Evolutionary conservation across 108 stramenopile genomes (phyloP), one percentile per base, ranked within the genome.

Genomic region (Fragilariopsis cylindrus): DNA sequence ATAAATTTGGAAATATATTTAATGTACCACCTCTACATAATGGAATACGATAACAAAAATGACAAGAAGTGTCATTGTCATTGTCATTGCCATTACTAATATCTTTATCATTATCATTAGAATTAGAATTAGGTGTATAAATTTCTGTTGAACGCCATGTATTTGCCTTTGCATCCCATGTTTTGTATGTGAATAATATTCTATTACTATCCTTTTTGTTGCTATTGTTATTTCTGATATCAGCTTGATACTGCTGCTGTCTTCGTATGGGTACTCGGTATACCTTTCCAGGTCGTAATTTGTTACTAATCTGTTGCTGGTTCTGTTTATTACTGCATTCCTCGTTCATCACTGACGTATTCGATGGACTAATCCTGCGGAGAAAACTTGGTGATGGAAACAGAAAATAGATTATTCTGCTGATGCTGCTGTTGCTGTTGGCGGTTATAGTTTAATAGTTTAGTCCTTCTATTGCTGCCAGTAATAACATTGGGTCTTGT

Each of bases 1-100:
- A 16, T 8, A 48, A 16, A 48, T 60, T 18, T 12, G 71, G 71
- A 30, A 52, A 72, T 7, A 72, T 40, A 48, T 48, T 11, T 11
- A 72, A 19, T 7, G 11, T 12, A 12, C 71, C 71, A 12, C 71
- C 71, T 44, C 65, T 7, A 9, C 16, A 48, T 6, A 66, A 42
- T 12, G 65, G n/a, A 44, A 66, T 48, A n/a, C 46, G 15, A 30
- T 30, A 30, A 30, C 30, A 30, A 30, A 30, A 30, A 30, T 30
- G 30, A 53, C 12, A 15, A 15, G 12, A n/a, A 15, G 15, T n/a
- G 52, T 53, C n/a, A n/a, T 53, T n/a, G 15, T 12, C n/a, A 12
- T 53, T 62, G 60, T 62, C 60, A 62, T 62, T 62, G 18, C 2
- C 12, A 53, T n/a, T 15, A 53, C 12, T 15, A 53, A 2, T 15